phyloP scores from a whole-genome alignment of 371 early-diverging fungal species.

The Capillidium heterosporum region DNA sequence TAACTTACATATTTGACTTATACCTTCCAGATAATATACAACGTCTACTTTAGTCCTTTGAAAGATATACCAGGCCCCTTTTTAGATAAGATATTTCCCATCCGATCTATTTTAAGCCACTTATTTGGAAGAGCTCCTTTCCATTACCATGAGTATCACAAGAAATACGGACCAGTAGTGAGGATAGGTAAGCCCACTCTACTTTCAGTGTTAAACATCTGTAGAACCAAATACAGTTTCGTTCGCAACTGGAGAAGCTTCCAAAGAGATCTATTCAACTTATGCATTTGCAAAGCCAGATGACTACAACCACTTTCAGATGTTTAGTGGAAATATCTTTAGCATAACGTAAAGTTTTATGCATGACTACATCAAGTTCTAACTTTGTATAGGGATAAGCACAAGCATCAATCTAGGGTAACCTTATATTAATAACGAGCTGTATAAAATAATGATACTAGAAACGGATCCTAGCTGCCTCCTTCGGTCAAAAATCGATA shows the following conservation, averaged over 20 bases:
- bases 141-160: background rate
- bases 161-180: background rate
- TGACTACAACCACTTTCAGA: background rate
- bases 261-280: background rate
- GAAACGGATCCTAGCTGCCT: background rate
- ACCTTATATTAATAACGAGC: too few species aligned
- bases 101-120: background rate
- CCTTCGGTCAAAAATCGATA: too few species aligned
- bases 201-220: too few species aligned
- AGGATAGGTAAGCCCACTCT: background rate
- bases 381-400: background rate
- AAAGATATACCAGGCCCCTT: background rate
- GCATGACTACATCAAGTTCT: background rate
- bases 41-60: background rate
- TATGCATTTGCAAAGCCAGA: background rate
- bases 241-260: background rate
- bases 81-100: background rate
- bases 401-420: too few species aligned
- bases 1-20: background rate
- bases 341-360: background rate
- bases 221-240: background rate
- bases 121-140: background rate
- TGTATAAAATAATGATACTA: background rate
- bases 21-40: background rate
- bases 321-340: background rate